These are phyloP conservation scores for Hyphopichia buzzinii DNA, from an alignment of 1,139 yeast genomes.

Conservation along the genomic window DNA sequence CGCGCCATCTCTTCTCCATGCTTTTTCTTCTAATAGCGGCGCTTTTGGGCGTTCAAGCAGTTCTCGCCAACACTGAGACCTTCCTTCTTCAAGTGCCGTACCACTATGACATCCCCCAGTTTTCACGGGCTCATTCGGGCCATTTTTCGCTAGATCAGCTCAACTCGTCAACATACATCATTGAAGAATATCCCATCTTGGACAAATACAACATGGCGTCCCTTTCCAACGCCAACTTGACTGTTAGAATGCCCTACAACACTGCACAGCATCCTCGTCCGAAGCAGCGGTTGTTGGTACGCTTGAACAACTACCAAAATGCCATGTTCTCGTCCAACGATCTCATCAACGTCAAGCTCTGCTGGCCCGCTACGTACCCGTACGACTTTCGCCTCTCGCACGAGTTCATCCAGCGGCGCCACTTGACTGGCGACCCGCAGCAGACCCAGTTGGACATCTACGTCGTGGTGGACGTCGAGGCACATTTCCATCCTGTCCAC, in stretches of 20 bases:
- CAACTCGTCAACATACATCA: slow-evolving; percentile 25
- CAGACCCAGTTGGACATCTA: slow-evolving; percentile 26
- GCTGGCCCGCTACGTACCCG: slow-evolving; percentile 48
- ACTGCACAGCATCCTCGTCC: slow-evolving; percentile 12
- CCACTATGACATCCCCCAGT: slow-evolving; percentile 35
- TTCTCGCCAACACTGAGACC: slow-evolving; percentile 40
- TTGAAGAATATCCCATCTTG: slow-evolving; percentile 31
- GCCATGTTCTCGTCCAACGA: slow-evolving; percentile 29
- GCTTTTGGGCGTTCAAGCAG: too few species aligned
- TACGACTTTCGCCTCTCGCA: slow-evolving; percentile 26
- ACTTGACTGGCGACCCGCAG: slow-evolving; percentile 6
- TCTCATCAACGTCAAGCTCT: slow-evolving; percentile 33
- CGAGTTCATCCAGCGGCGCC: slow-evolving; percentile 16
- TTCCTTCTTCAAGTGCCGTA: slow-evolving; percentile 30
- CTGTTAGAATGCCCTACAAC: slow-evolving; percentile 11
- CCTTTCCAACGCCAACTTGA: neutral
- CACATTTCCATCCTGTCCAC: slow-evolving; percentile 25
- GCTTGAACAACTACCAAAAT: slow-evolving; percentile 34
- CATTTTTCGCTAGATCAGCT: slow-evolving; percentile 23
- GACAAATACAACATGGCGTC: slow-evolving; percentile 3
- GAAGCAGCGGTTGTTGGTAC: slow-evolving; percentile 22
- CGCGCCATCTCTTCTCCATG: too few species aligned
- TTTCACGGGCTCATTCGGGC: slow-evolving; percentile 28
- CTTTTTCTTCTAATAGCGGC: too few species aligned
- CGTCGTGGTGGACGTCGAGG: slow-evolving; percentile 23